phyloP scores from a whole-genome alignment of 106 monocot genomes.

The Dioscorea zingiberensis region DNA sequence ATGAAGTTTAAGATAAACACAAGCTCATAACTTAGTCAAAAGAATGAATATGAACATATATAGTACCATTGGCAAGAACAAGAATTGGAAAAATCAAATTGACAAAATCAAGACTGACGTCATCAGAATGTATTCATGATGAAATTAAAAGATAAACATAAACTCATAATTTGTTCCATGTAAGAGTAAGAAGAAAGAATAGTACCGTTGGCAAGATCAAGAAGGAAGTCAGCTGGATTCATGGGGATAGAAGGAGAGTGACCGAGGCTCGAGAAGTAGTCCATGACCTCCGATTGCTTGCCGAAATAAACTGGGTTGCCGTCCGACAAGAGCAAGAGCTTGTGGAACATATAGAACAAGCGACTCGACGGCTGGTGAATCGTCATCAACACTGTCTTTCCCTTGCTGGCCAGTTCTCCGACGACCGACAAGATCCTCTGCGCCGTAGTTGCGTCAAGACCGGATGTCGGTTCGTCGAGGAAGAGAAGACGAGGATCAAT shows the following conservation, averaged over 20 bases:
- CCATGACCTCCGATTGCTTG: conserved; percentile 21
- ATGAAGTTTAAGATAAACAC: no score
- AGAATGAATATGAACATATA: background rate
- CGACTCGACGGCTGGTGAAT: conserved; percentile 61
- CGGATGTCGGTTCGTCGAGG: conserved; percentile 59
- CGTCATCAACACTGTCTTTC: conserved; percentile 38
- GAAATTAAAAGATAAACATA: no score
- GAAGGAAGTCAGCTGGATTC: conserved; percentile 55
- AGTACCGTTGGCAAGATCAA: no score
- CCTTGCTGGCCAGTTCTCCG: conserved; percentile 17
- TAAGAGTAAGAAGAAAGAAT: no score
- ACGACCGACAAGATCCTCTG: conserved; percentile 34
- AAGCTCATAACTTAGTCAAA: no score
- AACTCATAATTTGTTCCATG: no score
- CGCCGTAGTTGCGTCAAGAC: conserved; percentile 52
- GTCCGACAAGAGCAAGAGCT: conserved; percentile 38
- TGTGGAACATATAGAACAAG: conserved; percentile 52
- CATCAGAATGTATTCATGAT: no score
- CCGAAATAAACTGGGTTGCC: conserved; percentile 49
- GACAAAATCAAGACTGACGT: no score
- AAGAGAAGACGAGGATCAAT: conserved; percentile 46
- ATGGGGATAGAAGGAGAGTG: conserved; percentile 20
- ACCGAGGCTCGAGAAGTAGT: conserved; percentile 36
- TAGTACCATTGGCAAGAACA: conserved; percentile 60
- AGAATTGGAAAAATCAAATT: no score